Evolutionary conservation across 768 basidiomycete genomes (phyloP), one percentile per base, ranked within the genome.

Genomic region (Amanita pseudoporphyria): DNA sequence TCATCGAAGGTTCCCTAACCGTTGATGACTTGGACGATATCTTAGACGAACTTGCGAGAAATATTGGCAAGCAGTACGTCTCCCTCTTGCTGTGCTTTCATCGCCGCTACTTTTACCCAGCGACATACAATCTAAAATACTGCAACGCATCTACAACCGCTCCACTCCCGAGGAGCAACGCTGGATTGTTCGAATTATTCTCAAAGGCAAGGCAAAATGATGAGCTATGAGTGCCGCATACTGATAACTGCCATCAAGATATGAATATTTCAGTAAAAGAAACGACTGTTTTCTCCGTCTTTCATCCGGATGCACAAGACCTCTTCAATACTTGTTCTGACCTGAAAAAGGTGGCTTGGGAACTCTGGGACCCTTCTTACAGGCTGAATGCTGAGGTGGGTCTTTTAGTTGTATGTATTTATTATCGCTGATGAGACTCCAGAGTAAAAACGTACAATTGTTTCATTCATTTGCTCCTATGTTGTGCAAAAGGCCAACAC

Each of bases 291-390:
- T 83, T 99, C 54, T 69, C 81, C 0, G 84, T 91, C 6, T 91
- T 97, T 58, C 96, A 99, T 65, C 87, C 90, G 0, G 93, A 98
- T 57, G 94, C 95, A 0, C 84, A 89, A 53, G 88, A 91, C 61
- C 67, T 96, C 6, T 99, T 89, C 70, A 97, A 97, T 61, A 93
- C 92, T 1, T 97, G 92, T 62, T 97, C 94, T 0, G 94, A 98
- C 64, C 71, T 98, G 40, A 94, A 94, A 70, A 87, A 88, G 51
- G 89, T 99, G 3, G 84, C 82, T 28, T 97, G 86, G 83, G 84
- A 85, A 46, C 70, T 99, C 1, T 85, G 83, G 72, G 82, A 96
- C 62, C 82, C 85, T 0, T 68, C 74, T 3, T 73, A 75, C 41
- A 73, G 88, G 36, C 69, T 88, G 12, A 77, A 81, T 41, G 72